These are phyloP conservation scores for Nymphaea colorata DNA, from an alignment of 164 flowering plant genomes.

Conservation along the genomic window DNA sequence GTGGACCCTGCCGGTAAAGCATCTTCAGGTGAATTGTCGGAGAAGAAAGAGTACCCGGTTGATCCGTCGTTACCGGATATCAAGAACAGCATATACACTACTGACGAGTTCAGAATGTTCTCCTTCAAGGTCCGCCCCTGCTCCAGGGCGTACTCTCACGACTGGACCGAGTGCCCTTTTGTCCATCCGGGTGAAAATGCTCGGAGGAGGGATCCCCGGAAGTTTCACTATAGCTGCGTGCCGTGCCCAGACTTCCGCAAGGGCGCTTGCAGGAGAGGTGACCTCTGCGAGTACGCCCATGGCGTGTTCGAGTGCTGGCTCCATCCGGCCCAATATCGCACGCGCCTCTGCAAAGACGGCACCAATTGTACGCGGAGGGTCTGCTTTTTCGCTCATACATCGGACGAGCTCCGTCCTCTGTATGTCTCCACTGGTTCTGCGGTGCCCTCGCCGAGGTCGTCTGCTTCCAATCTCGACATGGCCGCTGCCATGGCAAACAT, in stretches of 20 bases:
- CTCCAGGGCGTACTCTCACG: conserved; percentile 93
- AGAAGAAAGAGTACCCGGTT: conserved; percentile 78
- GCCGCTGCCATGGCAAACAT: conserved; percentile 59
- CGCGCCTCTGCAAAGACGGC: conserved; percentile 91
- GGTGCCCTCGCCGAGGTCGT: conserved; percentile 77
- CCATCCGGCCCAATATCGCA: conserved; percentile 92
- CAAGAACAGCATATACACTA: conserved; percentile 79
- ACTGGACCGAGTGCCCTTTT: conserved; percentile 98
- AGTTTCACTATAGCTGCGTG: conserved; percentile 92
- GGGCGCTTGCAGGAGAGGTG: conserved; percentile 85
- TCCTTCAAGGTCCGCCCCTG: conserved; percentile 94
- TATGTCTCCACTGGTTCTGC: conserved; percentile 89
- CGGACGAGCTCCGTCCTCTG: conserved; percentile 78
- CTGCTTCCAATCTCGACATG: conserved; percentile 48
- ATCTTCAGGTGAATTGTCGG: conserved; percentile 12
- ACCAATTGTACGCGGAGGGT: conserved; percentile 60
- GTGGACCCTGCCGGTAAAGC: neutral
- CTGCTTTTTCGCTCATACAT: conserved; percentile 87
- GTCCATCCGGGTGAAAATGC: conserved; percentile 98
- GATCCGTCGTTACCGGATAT: conserved; percentile 89
- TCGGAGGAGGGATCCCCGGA: conserved; percentile 87
- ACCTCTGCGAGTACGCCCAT: conserved; percentile 93
- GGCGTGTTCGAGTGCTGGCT: conserved; percentile 98
- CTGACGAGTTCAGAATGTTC: conserved; percentile 92
- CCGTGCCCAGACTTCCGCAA: conserved; percentile 96